Conservation (phyloP, 371 early-diverging fungal genomes). For the Entomophthora muscae region DNA sequence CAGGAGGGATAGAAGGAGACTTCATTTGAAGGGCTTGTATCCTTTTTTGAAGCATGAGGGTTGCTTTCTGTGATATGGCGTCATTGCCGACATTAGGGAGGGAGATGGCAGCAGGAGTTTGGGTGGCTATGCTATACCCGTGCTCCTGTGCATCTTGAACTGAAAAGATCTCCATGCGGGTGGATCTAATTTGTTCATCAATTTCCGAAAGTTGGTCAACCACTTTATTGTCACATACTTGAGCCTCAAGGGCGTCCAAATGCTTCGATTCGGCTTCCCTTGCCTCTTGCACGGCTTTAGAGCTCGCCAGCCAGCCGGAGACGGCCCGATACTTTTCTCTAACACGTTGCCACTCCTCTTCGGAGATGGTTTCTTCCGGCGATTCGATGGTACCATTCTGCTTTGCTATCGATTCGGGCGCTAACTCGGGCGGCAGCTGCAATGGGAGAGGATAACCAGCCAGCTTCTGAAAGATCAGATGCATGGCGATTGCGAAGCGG, state of each 20-base stretch:
- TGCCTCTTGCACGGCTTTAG: not conserved
- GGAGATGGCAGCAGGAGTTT: not conserved
- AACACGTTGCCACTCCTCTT: not conserved
- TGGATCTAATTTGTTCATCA: not conserved
- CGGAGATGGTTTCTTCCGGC: not conserved
- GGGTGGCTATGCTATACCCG: not conserved
- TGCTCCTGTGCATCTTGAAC: not conserved
- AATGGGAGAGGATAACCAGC: slow-evolving; percentile 38
- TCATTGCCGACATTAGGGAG: not conserved
- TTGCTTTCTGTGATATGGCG: not conserved
- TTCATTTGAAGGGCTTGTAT: not conserved
- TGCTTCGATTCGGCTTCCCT: not conserved
- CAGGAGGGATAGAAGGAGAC: not conserved
- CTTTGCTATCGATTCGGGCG: not conserved
- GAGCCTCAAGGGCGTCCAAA: not conserved
- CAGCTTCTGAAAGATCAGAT: slow-evolving; percentile 48
- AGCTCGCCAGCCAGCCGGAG: not conserved
- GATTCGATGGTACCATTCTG: not conserved
- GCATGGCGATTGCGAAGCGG: slow-evolving; percentile 72
- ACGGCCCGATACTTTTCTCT: not conserved
- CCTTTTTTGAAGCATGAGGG: slow-evolving; percentile 3
- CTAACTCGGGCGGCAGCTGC: slow-evolving; percentile 24
- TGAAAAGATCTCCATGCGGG: not conserved
- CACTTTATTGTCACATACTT: not conserved
- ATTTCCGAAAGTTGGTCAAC: not conserved